Evolutionary conservation across 1,284 basidiomycete species (phyloP).

Genomic region (Exobasidium rhododendri): DNA sequence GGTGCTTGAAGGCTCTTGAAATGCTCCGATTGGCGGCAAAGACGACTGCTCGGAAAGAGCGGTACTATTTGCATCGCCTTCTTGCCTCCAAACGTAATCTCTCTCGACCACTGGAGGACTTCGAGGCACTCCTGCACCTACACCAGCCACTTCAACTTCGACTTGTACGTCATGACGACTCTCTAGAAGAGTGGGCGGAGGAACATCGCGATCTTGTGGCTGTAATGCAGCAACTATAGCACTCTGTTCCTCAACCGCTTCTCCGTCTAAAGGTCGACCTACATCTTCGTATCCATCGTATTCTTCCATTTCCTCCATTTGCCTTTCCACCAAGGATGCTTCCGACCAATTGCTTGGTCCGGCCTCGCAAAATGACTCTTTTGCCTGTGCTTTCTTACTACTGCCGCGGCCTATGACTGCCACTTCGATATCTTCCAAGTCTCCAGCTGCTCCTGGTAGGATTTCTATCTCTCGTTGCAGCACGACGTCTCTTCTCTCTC

Average conservation of each 20-base stretch:
- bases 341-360: slow-evolving; percentile 6
- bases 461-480: slow-evolving; percentile 32
- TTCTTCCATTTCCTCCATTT: slow-evolving; percentile 17
- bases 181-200: slow-evolving; percentile 38
- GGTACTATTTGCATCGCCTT: neutral
- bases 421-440: slow-evolving; percentile 1
- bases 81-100: slow-evolving; percentile 1
- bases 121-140: slow-evolving; percentile 36
- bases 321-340: slow-evolving; percentile 5
- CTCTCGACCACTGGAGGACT: neutral
- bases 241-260: neutral
- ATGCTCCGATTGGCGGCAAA: neutral
- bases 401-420: neutral
- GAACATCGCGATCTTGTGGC: slow-evolving; percentile 16
- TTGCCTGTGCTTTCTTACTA: slow-evolving; percentile 3
- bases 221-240: neutral
- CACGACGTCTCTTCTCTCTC: slow-evolving; percentile 35
- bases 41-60: neutral
- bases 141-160: slow-evolving; percentile 46
- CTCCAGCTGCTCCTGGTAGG: slow-evolving; percentile 43
- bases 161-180: slow-evolving; percentile 41
- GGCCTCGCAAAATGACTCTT: neutral
- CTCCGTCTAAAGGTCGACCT: slow-evolving; percentile 9
- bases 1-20: neutral
- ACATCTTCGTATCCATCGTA: slow-evolving; percentile 28